Percentiles rank a stretch among this genome's conserved stretches.
phyloP scores from a whole-genome alignment of 805 yeast species.

The Saturnispora sanitii region DNA sequence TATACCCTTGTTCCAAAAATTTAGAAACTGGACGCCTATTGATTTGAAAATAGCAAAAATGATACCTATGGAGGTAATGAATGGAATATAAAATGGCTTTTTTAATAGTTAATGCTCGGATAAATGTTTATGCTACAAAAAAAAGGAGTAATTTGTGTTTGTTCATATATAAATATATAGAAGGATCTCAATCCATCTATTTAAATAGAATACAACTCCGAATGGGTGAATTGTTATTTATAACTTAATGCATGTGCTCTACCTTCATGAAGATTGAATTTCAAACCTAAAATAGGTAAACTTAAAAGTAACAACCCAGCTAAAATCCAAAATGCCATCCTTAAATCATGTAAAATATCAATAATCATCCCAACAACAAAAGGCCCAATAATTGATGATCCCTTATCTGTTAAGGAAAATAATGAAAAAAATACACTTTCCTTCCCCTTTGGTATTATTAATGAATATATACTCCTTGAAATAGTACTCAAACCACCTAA shows the following conservation, averaged over 20 bases:
- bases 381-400: slow-evolving; percentile 69
- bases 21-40: background rate
- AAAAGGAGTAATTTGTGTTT: no score
- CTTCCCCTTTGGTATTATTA: slow-evolving; percentile 64
- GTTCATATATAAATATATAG: no score
- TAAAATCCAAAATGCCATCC: slow-evolving; percentile 62
- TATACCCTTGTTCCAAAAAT: background rate
- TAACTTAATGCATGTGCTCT: slow-evolving; percentile 11
- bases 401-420: slow-evolving; percentile 72
- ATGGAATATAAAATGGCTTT: no score
- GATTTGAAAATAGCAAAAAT: no score
- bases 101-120: no score
- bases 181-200: no score
- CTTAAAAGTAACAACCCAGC: slow-evolving; percentile 43
- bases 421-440: slow-evolving; percentile 70
- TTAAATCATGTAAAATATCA: slow-evolving; percentile 61
- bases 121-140: no score
- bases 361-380: slow-evolving; percentile 61
- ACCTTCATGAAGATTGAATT: slow-evolving; percentile 55
- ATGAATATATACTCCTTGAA: slow-evolving; percentile 56
- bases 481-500: slow-evolving; percentile 66
- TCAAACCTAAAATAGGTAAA: slow-evolving; percentile 41
- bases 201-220: no score
- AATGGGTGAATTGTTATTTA: no score
- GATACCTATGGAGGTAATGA: no score